phyloP scores from a whole-genome alignment of 2,329 filamentous ascomycete genomes.

The Chaetomiaceae sp. region DNA sequence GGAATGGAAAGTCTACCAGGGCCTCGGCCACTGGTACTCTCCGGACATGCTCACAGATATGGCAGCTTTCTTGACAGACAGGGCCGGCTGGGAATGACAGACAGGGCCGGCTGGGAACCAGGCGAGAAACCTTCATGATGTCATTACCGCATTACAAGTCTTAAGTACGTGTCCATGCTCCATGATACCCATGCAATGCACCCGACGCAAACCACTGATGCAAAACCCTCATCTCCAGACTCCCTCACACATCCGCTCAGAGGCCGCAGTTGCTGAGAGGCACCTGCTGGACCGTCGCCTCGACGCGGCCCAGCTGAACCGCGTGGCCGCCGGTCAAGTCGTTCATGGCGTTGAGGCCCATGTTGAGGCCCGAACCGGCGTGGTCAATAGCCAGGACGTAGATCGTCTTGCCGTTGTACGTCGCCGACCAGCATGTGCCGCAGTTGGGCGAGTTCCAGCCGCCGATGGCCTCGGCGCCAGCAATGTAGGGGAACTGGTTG shows the following conservation, averaged over 20 bases:
- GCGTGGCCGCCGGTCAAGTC: constrained; percentile 50
- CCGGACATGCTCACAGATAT: constrained; percentile 38
- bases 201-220: not conserved
- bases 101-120: not conserved
- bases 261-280: constrained; percentile 39
- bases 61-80: constrained; percentile 15
- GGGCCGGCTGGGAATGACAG: not conserved
- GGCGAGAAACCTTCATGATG: not conserved
- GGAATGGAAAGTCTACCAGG: constrained; percentile 37
- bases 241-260: constrained; percentile 10
- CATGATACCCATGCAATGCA: constrained; percentile 1
- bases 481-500: constrained; percentile 48
- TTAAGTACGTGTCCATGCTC: not conserved
- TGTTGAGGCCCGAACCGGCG: constrained; percentile 48
- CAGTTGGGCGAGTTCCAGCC: constrained; percentile 39
- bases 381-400: constrained; percentile 55
- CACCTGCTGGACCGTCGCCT: constrained; percentile 46
- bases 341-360: constrained; percentile 54
- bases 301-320: constrained; percentile 46
- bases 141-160: constrained; percentile 10
- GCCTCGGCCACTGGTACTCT: constrained; percentile 44
- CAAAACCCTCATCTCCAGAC: not conserved
- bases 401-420: constrained; percentile 48
- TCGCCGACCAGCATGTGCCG: constrained; percentile 55
- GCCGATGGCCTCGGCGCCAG: constrained; percentile 46